Evolutionary conservation across 2,329 filamentous ascomycete species (phyloP), one percentile per base, ranked within the genome.

Genomic region (Sordariomycetes sp.): DNA sequence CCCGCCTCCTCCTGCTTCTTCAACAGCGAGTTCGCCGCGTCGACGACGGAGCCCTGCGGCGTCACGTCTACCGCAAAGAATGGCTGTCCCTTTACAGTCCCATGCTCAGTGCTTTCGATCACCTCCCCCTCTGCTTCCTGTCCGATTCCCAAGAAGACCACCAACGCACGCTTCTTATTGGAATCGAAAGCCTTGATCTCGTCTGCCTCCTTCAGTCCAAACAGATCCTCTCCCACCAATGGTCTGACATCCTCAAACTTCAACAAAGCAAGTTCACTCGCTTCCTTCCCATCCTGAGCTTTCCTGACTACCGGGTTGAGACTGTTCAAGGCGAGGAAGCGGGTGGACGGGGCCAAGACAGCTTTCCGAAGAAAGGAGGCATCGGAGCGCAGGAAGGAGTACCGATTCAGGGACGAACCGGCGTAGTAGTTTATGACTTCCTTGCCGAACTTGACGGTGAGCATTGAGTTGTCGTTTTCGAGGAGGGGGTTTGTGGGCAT

Each of bases 51-150:
- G 2, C 73, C 79, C 41, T 71, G 75, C 0, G 86, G 82, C 4
- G 88, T 93, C 15, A 94, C 72, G 53, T 96, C 92, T 10, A 98
- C 57, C 2, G 88, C 90, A 53, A 96, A 98, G 60, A 79, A 93
- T 2, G 92, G 88, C 32, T 72, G 70, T 4, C 90, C 92, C 21
- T 67, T 72, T 53, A 94, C 93, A 31, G 76, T 75, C 39, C 76
- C 78, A 49, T 80, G 82, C 2, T 50, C 46, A 6, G 42, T 41
- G 17, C 55, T 51, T n/a, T 47, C 24, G 26, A 55, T 39, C 12
- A 34, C 31, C 6, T 42, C 40, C 8, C 39, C 40, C 39, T 66
- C 50, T 33, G 82, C 72, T 1, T 25, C 47, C 14, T 94, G 86
- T 45, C 94, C 78, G 31, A 95, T 59, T 0, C 90, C 90, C 19